These are phyloP conservation scores for Exidia glandulosa DNA, from an alignment of 768 basidiomycete genomes.

Conservation along the genomic window DNA sequence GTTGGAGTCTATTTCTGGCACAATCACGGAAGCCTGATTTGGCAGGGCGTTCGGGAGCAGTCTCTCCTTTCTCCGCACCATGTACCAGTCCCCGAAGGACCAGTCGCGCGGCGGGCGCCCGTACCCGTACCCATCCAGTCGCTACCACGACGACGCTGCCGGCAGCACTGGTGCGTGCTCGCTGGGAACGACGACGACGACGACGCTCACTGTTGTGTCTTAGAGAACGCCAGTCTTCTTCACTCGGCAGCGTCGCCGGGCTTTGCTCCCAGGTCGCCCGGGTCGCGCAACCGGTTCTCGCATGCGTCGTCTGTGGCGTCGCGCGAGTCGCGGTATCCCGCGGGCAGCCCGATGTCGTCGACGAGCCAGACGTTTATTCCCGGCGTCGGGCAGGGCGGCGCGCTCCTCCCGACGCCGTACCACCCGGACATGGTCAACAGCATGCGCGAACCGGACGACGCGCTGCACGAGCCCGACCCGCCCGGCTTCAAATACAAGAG, in stretches of 20 bases:
- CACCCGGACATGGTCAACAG: constrained; percentile 15
- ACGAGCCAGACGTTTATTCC: not conserved
- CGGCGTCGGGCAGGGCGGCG: not conserved
- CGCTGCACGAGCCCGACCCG: constrained; percentile 79
- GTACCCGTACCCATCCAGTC: not conserved
- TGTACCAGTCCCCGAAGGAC: not conserved
- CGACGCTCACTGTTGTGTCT: too few species aligned
- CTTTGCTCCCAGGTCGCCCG: not conserved
- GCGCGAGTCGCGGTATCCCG: constrained; percentile 3
- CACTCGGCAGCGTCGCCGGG: not conserved
- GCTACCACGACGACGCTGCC: not conserved
- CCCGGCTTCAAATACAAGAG: constrained; percentile 42
- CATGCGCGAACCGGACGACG: constrained; percentile 58
- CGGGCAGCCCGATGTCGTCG: not conserved
- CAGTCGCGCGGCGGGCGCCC: not conserved
- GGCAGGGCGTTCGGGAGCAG: too few species aligned
- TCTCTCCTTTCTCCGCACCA: too few species aligned
- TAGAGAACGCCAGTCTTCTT: not conserved
- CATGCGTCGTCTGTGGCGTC: constrained; percentile 7
- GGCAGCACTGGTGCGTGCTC: too few species aligned
- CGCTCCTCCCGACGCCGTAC: not conserved
- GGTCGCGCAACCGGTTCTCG: constrained; percentile 7
- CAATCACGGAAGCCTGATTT: too few species aligned
- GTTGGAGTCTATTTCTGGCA: too few species aligned
- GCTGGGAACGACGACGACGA: too few species aligned